Evolutionary conservation across 2,329 filamentous ascomycete species (phyloP).

Genomic region (Colletotrichum sp.): DNA sequence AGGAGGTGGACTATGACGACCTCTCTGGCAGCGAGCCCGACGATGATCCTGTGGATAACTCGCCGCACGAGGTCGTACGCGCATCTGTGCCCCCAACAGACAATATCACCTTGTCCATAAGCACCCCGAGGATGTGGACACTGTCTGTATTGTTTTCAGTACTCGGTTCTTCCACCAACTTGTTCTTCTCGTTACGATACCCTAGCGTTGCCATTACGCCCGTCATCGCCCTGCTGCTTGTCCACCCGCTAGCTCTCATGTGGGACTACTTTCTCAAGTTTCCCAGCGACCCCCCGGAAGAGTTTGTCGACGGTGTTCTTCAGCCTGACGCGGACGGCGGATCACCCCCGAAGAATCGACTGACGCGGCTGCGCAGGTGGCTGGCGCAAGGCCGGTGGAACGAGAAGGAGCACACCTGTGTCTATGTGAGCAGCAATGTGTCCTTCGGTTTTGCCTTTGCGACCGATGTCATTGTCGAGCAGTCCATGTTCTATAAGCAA

Average conservation of each 20-base stretch:
- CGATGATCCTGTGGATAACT: conserved; percentile 68
- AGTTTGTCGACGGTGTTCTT: conserved; percentile 39
- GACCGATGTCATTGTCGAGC: conserved; percentile 89
- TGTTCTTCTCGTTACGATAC: conserved; percentile 90
- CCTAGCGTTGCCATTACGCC: conserved; percentile 89
- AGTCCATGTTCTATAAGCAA: conserved; percentile 88
- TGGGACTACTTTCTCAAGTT: conserved; percentile 74
- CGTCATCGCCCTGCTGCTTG: conserved; percentile 84
- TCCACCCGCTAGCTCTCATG: conserved; percentile 80
- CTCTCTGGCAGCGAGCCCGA: conserved; percentile 40
- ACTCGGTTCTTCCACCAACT: conserved; percentile 81
- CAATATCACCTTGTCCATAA: conserved; percentile 79
- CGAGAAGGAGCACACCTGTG: conserved; percentile 86
- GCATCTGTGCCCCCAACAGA: conserved; percentile 80
- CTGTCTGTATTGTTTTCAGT: conserved; percentile 82
- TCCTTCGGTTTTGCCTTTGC: conserved; percentile 90
- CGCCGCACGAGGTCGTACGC: conserved; percentile 78
- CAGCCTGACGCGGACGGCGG: conserved; percentile 13
- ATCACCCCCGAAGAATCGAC: conserved; percentile 10
- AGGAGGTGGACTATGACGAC: conserved; percentile 31
- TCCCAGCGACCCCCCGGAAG: conserved; percentile 42
- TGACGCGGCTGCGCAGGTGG: conserved; percentile 68
- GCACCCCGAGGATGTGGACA: conserved; percentile 87
- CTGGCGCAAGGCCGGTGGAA: conserved; percentile 84
- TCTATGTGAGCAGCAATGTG: conserved; percentile 89